Conservation (phyloP, 2,329 filamentous ascomycete genomes). For the Hypoxylon sp. region DNA sequence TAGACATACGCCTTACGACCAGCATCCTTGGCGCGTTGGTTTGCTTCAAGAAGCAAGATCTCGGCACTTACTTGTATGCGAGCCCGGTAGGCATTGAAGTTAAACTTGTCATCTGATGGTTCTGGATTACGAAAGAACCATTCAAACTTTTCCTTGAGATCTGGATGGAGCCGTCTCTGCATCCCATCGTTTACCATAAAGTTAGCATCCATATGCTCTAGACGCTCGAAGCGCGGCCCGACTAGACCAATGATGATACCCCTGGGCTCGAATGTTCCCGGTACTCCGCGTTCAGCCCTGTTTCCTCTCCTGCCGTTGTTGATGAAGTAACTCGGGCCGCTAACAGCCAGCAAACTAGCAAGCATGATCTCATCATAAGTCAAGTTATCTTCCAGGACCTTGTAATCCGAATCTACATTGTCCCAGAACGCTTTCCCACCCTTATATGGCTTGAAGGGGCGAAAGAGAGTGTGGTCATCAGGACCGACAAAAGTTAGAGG, state of each 20-base stretch:
- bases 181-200: conserved; percentile 27
- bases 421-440: conserved; percentile 46
- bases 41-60: conserved; percentile 53
- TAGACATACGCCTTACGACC: conserved; percentile 51
- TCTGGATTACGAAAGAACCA: conserved; percentile 43
- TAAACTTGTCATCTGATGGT: conserved; percentile 32
- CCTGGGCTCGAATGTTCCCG: conserved; percentile 47
- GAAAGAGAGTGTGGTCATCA: conserved; percentile 48
- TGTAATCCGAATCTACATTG: conserved; percentile 45
- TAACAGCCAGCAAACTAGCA: conserved; percentile 52
- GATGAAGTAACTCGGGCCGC: conserved; percentile 53
- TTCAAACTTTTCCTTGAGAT: conserved; percentile 47
- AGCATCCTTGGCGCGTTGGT: conserved; percentile 44
- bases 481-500: conserved; percentile 47
- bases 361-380: conserved; percentile 57
- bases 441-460: conserved; percentile 24
- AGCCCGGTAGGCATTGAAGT: conserved; percentile 47
- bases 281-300: not conserved
- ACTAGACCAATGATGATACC: conserved; percentile 55
- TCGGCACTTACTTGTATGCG: conserved; percentile 50
- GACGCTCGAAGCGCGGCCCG: conserved; percentile 53
- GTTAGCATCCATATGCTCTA: conserved; percentile 51
- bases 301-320: conserved; percentile 53
- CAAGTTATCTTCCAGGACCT: conserved; percentile 50
- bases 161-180: conserved; percentile 39